Evolutionary conservation across 805 yeast species (phyloP).

Genomic region (Wickerhamiella dianesei): DNA sequence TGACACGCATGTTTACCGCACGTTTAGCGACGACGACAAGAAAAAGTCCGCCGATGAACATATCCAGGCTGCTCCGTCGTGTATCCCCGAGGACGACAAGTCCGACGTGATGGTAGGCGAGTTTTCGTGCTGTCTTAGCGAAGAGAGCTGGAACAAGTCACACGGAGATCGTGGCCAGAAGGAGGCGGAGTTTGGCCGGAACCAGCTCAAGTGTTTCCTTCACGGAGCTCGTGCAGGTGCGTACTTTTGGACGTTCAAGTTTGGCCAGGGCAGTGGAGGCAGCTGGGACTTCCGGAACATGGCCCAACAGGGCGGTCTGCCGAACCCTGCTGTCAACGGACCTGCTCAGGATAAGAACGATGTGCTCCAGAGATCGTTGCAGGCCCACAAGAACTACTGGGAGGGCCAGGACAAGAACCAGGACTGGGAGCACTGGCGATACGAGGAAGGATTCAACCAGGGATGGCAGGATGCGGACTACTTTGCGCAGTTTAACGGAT

Average conservation of each 20-base stretch:
- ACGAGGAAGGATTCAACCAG: conserved; percentile 57
- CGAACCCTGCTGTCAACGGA: conserved; percentile 5
- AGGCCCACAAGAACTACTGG: conserved; percentile 59
- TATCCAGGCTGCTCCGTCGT: conserved; percentile 27
- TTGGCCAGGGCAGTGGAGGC: conserved; percentile 82
- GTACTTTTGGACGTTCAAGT: conserved; percentile 86
- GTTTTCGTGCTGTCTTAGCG: conserved; percentile 77
- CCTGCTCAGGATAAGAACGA: conserved; percentile 23
- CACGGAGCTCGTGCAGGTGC: conserved; percentile 53
- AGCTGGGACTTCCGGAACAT: conserved; percentile 89
- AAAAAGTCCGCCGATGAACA: conserved; percentile 49
- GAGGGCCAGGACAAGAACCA: conserved; percentile 39
- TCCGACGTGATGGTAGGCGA: conserved; percentile 80
- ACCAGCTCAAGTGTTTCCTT: conserved; percentile 36
- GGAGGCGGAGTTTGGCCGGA: conserved; percentile 49
- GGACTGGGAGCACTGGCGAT: conserved; percentile 69
- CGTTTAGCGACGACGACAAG: conserved; percentile 67
- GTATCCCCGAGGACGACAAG: conserved; percentile 15
- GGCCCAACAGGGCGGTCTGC: conserved; percentile 22
- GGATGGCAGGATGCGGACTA: conserved; percentile 64
- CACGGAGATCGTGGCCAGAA: conserved; percentile 37
- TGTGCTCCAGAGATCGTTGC: conserved; percentile 27
- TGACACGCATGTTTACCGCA: conserved; percentile 77
- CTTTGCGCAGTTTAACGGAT: conserved; percentile 56
- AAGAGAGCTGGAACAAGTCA: conserved; percentile 50